Conservation (phyloP, 208 protist genomes). For the Crithidia thermophila region DNA sequence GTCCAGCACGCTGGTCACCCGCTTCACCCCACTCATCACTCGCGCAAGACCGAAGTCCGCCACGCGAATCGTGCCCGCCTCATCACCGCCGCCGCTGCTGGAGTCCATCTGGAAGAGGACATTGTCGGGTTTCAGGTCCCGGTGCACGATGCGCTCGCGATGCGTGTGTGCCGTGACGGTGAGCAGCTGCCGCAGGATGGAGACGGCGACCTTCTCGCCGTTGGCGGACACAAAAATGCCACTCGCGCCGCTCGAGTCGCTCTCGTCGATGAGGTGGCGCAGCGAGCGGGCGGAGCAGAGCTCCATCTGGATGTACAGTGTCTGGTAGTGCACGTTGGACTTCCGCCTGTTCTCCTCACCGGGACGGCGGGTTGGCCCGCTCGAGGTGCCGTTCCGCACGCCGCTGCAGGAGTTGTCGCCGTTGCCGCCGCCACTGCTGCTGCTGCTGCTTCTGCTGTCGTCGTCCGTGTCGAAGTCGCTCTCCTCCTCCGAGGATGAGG, state of each 20-base stretch:
- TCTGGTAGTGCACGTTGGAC: conserved; percentile 37
- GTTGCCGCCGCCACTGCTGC: not conserved
- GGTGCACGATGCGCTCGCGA: conserved; percentile 73
- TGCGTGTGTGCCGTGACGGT: conserved; percentile 78
- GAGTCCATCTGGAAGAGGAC: conserved; percentile 75
- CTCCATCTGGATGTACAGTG: conserved; percentile 91
- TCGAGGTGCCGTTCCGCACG: not conserved
- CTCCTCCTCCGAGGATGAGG: conserved; percentile 7
- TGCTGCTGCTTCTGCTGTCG: not conserved
- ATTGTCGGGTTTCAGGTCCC: conserved; percentile 87
- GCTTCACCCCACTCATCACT: conserved; percentile 54
- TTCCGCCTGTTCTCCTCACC: not conserved
- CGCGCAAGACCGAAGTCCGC: conserved; percentile 84
- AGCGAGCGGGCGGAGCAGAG: conserved; percentile 77
- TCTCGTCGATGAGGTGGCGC: conserved; percentile 74
- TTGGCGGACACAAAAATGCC: conserved; percentile 50
- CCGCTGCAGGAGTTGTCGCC: not conserved
- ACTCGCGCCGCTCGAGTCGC: conserved; percentile 38
- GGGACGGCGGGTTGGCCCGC: not conserved
- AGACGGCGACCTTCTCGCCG: conserved; percentile 63
- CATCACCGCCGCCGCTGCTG: conserved; percentile 34
- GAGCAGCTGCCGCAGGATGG: conserved; percentile 81
- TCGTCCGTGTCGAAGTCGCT: conserved; percentile 5
- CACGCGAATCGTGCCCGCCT: conserved; percentile 77
- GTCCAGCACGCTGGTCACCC: conserved; percentile 48